Evolutionary conservation across 257 asterid species (phyloP), one percentile per base, ranked within the genome.

Genomic region (Solanum lignicaule): DNA sequence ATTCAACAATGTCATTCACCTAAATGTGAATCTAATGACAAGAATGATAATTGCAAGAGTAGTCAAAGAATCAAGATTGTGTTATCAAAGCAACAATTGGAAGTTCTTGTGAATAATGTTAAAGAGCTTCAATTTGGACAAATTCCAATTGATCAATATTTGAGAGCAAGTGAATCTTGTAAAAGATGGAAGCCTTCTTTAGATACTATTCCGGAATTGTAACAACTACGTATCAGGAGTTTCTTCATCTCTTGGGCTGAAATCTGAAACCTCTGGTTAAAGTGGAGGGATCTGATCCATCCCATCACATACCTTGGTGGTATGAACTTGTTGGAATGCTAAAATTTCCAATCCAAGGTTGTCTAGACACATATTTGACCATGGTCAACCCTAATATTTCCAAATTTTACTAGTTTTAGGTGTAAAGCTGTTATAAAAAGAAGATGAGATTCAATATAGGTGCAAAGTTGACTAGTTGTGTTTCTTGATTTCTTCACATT

Each of bases 131-230:
- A 84, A 12, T 32, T 76, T 88, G 87, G 87, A 35, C 84, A 83
- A 83, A n/a, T 86, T 0, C 83, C 81, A 83, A 23, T 90, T 87
- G 32, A 62, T 25, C 95, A 74, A 48, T 81, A 87, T 58, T n/a
- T 35, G 3, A n/a, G 52, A 32, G 31, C 48, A 11, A 25, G 75
- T 60, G 85, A 55, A 72, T 52, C 74, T 75, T 83, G 87, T 8
- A 86, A 60, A 90, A 90, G 90, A 83, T 93, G 96, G 96, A 91
- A 89, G 89, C 93, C 95, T 8, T 91, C 91, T 87, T 90, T 93
- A 87, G 93, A 91, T 84, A 90, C 95, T 31, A 92, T 92, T 83
- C 94, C 94, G 2, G 94, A 92, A 85, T 85, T 89, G 33, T 90
- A 87, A 78, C 43, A 72, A 32, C 15, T 32, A 72, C 2, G 8